Conservation (phyloP, 2,329 filamentous ascomycete genomes). For the Aspergillus sp. region DNA sequence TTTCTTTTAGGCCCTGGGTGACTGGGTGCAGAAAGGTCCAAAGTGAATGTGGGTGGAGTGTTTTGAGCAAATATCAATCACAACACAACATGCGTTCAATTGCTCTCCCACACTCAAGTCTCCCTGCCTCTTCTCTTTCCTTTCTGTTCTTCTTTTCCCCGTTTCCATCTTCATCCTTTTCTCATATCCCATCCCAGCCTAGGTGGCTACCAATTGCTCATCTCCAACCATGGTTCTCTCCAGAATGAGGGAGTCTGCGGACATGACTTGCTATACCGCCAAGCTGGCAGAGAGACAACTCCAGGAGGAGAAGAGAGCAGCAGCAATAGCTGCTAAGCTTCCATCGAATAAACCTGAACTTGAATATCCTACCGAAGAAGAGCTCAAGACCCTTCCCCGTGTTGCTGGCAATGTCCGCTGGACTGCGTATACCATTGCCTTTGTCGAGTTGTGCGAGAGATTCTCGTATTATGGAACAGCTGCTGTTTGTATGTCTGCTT, state of each 20-base stretch:
- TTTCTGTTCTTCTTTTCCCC: not conserved
- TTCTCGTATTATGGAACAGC: conserved; percentile 76
- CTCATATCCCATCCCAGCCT: not conserved
- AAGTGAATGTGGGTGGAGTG: not conserved
- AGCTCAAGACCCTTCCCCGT: conserved; percentile 36
- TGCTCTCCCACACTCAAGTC: not conserved
- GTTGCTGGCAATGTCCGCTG: conserved; percentile 54
- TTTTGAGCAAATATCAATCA: conserved; percentile 4
- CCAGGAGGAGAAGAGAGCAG: not conserved
- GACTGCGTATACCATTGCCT: conserved; percentile 68
- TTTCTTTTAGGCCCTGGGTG: not conserved
- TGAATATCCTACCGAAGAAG: conserved; percentile 33
- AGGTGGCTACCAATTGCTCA: not conserved
- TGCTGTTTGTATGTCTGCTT: conserved; percentile 57
- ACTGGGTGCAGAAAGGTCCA: not conserved
- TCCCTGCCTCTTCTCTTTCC: not conserved
- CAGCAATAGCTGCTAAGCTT: not conserved
- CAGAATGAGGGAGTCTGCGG: not conserved
- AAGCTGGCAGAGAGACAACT: not conserved
- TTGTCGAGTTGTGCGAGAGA: conserved; percentile 73
- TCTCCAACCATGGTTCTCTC: not conserved
- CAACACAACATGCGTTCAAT: not conserved
- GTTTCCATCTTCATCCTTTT: not conserved
- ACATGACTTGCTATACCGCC: not conserved
- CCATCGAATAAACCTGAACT: conserved; percentile 1